Percentiles rank a stretch among this genome's conserved stretches.
phyloP scores from a whole-genome alignment of 1,284 basidiomycete genomes.

The Fomitopsis palustris region DNA sequence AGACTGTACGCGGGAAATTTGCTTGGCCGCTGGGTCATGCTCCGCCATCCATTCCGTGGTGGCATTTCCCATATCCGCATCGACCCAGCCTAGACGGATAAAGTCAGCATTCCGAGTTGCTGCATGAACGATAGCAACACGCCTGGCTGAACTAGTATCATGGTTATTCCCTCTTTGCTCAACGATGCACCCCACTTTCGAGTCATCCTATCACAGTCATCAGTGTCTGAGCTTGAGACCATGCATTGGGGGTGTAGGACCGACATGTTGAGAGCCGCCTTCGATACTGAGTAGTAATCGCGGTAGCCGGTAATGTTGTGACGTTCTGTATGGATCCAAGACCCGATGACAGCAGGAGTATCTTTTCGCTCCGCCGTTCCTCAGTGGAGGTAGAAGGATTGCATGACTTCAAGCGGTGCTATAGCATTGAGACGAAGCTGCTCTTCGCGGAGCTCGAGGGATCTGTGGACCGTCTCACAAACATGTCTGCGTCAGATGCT shows the following conservation, averaged over 20 bases:
- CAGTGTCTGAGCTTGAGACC: too few relatives aligned
- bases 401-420: not conserved
- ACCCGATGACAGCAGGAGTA: not conserved
- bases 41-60: not conserved
- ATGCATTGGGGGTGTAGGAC: not conserved
- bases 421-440: not conserved
- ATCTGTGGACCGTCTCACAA: not conserved
- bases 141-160: constrained; percentile 6
- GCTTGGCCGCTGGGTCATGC: not conserved
- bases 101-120: not conserved
- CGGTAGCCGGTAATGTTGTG: not conserved
- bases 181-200: constrained; percentile 5
- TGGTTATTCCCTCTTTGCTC: constrained; percentile 5
- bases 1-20: not conserved
- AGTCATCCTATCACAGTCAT: not conserved
- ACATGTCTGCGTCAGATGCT: not conserved
- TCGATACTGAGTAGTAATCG: not conserved
- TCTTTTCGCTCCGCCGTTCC: not conserved
- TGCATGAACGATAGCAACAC: not conserved
- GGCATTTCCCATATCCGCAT: constrained; percentile 5
- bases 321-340: not conserved
- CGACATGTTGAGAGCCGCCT: constrained; percentile 10
- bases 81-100: constrained; percentile 2
- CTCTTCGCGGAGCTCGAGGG: not conserved
- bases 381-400: not conserved